Evolutionary conservation across 768 basidiomycete species (phyloP), one percentile per base, ranked within the genome.

Genomic region (Solioccasus polychromus): DNA sequence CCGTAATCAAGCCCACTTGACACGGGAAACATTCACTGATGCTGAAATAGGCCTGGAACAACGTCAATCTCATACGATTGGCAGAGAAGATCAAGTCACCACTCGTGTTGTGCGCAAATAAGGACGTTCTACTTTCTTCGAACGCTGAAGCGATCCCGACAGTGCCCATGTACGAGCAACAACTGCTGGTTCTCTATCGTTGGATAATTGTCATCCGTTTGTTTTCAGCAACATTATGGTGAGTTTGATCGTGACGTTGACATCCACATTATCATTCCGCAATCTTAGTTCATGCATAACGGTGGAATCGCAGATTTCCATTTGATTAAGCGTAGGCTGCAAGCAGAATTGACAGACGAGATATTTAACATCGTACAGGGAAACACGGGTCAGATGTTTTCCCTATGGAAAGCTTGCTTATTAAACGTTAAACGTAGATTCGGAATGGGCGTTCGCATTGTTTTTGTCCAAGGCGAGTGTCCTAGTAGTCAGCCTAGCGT

Each of bases 1-100:
- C 94, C 4, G 93, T 92, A 58, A 57, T 77, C 64, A 24, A 23
- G 17, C 30, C 23, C 18, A 17, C 35, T 28, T 18, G 17, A 22
- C 26, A n/a, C 19, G 11, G 10, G 29, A 30, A 39, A 24, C 17
- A 10, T 35, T 34, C 8, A 11, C 42, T 61, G 40, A 68, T 39
- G n/a, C 10, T 11, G 17, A 39, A 38, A 41, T 37, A 96, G 88
- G 96, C 93, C 7, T 98, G 96, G 95, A 94, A 93, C 60, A 96
- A 97, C 60, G 79, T 85, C 20, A 98, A 99, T 62, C 76, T 99
- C 35, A 80, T 79, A n/a, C 80, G 96, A 14, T 68, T 99, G 24
- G 95, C 96, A 1, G 94, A 97, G 68, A 98, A 98, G 72, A 94
- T 95, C 68, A 90, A 93, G 64, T 93, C 90, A 1, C 91, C 92